These are phyloP conservation scores for Fraxinus excelsior DNA, from an alignment of 257 asterid species.

Conservation along the genomic window DNA sequence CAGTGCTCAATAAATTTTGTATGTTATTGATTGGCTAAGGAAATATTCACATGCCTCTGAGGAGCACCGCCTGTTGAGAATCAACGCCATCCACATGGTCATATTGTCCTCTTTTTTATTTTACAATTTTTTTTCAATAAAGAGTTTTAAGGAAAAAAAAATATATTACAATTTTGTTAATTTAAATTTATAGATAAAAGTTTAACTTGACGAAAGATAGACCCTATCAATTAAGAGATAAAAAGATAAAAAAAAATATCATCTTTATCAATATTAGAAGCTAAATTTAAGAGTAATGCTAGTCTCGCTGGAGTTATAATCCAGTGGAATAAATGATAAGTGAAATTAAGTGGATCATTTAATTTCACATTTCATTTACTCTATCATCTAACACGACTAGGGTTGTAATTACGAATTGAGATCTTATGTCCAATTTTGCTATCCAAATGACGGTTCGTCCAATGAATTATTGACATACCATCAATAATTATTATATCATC, in stretches of 20 bases:
- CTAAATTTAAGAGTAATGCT: too few species aligned
- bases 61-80: slow-evolving; percentile 26
- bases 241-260: neutral
- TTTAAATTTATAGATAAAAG: slow-evolving; percentile 20
- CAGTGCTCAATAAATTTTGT: slow-evolving; percentile 32
- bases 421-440: too few species aligned
- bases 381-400: too few species aligned
- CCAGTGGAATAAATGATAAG: too few species aligned
- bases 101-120: neutral
- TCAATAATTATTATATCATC: too few species aligned
- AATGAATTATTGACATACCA: too few species aligned
- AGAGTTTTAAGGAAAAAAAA: neutral
- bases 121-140: neutral
- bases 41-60: slow-evolving; percentile 33
- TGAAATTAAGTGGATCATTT: too few species aligned
- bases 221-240: neutral
- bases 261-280: neutral
- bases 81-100: slow-evolving; percentile 30
- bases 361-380: too few species aligned
- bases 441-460: too few species aligned
- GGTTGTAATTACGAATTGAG: too few species aligned
- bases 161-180: slow-evolving; percentile 10
- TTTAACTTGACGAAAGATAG: slow-evolving; percentile 9
- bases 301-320: too few species aligned
- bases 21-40: slow-evolving; percentile 15